These are phyloP conservation scores for Martensiomyces pterosporus DNA, from an alignment of 192 early-diverging fungal species.

Conservation along the genomic window DNA sequence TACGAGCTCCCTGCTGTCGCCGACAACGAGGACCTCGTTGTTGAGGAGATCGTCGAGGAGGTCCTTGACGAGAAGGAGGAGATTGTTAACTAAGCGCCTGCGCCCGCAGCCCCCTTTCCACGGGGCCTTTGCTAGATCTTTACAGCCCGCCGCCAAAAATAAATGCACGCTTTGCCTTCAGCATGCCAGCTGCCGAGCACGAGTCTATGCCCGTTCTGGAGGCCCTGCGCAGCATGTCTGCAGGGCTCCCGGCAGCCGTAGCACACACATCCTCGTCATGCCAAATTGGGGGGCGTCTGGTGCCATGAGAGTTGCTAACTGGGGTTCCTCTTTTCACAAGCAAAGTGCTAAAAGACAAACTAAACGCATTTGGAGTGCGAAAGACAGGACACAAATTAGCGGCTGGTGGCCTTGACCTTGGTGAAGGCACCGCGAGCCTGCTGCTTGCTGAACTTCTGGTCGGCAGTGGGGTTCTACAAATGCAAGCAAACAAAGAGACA, in stretches of 20 bases:
- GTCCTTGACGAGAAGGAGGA: constrained; percentile 50
- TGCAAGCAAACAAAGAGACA: background rate
- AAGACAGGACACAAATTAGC: constrained; percentile 29
- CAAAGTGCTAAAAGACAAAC: constrained; percentile 8
- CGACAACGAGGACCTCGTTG: constrained; percentile 84
- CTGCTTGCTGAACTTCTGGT: constrained; percentile 45
- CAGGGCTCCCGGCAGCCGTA: no score
- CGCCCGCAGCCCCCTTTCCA: constrained; percentile 58
- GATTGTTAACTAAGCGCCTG: constrained; percentile 24
- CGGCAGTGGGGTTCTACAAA: constrained; percentile 7
- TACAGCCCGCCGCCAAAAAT: no score
- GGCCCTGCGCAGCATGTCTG: constrained; percentile 42
- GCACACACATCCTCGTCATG: constrained; percentile 38
- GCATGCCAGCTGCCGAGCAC: no score
- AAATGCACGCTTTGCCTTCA: no score
- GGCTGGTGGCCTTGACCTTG: constrained; percentile 44
- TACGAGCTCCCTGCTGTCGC: constrained; percentile 71
- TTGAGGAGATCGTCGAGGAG: constrained; percentile 85
- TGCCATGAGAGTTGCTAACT: background rate
- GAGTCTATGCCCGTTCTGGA: no score
- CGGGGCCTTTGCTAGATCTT: constrained; percentile 83
- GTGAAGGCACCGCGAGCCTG: constrained; percentile 29
- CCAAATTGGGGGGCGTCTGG: background rate
- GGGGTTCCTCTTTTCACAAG: no score
- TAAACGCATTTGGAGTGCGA: background rate